These are phyloP conservation scores for Epichloe baconii DNA, from an alignment of 2,329 filamentous ascomycete genomes.

Conservation along the genomic window DNA sequence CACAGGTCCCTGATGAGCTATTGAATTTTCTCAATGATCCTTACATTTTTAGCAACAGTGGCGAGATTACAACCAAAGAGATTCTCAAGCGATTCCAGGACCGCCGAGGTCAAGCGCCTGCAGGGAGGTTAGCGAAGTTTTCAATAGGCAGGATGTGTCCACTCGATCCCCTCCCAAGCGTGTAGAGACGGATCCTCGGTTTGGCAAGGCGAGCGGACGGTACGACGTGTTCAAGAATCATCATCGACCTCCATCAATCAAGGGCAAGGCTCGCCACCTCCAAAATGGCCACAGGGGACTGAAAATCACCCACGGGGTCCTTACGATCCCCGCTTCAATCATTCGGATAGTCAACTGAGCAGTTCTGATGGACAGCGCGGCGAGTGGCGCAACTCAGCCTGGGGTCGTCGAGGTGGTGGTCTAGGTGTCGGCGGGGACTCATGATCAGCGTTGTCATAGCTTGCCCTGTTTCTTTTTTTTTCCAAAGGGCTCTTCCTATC, in stretches of 20 bases:
- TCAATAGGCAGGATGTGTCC: conserved; percentile 45
- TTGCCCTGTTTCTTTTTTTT: not conserved
- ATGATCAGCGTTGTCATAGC: conserved; percentile 12
- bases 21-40: conserved; percentile 76
- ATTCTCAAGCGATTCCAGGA: conserved; percentile 90
- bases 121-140: conserved; percentile 45
- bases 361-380: conserved; percentile 30
- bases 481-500: not conserved
- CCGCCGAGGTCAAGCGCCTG: conserved; percentile 47
- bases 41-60: conserved; percentile 63
- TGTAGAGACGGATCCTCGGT: conserved; percentile 77
- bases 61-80: conserved; percentile 91
- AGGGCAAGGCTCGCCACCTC: conserved; percentile 34
- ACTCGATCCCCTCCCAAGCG: conserved; percentile 41
- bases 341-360: conserved; percentile 28
- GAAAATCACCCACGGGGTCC: conserved; percentile 31
- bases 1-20: conserved; percentile 82
- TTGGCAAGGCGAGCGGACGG: conserved; percentile 73
- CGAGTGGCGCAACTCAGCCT: conserved; percentile 46
- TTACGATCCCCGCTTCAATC: conserved; percentile 31
- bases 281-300: conserved; percentile 31
- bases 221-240: conserved; percentile 62
- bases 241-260: conserved; percentile 24
- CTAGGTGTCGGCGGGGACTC: conserved; percentile 35
- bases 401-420: conserved; percentile 36